phyloP scores from a whole-genome alignment of 2,329 filamentous ascomycete species.

The Sarocladium oryzae region DNA sequence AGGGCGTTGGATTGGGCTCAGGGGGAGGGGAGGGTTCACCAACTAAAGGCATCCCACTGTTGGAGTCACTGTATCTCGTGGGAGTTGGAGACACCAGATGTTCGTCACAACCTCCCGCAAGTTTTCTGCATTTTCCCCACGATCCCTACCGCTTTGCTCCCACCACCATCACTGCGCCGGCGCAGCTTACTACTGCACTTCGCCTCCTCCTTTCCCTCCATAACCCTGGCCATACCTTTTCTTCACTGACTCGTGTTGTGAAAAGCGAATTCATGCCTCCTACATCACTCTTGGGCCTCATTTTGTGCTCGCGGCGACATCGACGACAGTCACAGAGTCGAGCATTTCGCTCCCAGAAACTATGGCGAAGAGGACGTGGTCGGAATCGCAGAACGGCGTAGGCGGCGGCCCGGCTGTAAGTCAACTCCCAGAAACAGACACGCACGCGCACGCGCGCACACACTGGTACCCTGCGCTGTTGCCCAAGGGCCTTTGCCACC shows the following conservation, averaged over 20 bases:
- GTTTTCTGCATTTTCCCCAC: not conserved
- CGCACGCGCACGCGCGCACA: too few relatives aligned
- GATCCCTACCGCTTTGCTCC: not conserved
- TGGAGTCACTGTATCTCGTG: too few relatives aligned
- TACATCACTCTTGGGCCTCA: not conserved
- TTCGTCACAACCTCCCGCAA: too few relatives aligned
- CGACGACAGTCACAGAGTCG: not conserved
- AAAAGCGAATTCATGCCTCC: not conserved
- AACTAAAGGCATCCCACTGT: too few relatives aligned
- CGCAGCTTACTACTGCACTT: too few relatives aligned
- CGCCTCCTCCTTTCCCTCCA: not conserved
- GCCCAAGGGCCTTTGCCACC: too few relatives aligned
- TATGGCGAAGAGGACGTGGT: slow-evolving; percentile 15
- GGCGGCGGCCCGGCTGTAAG: slow-evolving; percentile 13
- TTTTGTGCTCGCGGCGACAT: not conserved
- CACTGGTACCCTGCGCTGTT: too few relatives aligned
- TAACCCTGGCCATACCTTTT: not conserved
- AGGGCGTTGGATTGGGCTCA: too few relatives aligned
- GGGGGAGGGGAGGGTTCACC: too few relatives aligned
- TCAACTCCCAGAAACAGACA: slow-evolving; percentile 9
- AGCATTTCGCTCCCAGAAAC: not conserved
- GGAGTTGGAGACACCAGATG: too few relatives aligned
- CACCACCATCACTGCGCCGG: not conserved
- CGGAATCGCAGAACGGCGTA: slow-evolving; percentile 15
- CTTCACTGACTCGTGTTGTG: not conserved